Evolutionary conservation across 1,284 basidiomycete genomes (phyloP), one percentile per base, ranked within the genome.

Genomic region (Sanguinoderma infundibulare): DNA sequence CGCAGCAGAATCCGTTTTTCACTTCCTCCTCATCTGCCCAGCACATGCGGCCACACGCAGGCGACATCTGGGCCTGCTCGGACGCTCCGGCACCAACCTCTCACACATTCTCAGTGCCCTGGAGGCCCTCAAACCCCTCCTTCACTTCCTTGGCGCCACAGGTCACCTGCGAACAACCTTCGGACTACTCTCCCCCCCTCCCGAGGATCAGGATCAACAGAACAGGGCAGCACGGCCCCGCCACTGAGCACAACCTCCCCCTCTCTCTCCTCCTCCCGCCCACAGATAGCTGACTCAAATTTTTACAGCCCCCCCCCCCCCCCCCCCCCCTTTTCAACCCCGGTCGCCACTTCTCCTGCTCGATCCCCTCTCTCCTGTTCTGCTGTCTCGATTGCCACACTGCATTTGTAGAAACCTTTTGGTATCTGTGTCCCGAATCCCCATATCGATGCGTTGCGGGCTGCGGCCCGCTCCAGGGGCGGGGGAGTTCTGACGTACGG

Each of bases 1-100:
- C 0, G 54, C 24, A 0, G 28, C 56, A 1, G 73, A 75, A 51
- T 69, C 69, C 0, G 70, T 73, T 5, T 9, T n/a, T 3, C 73
- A 75, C 60, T 74, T 63, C 61, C 57, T 75, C 6, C 57, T 74
- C 5, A 36, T 53, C 0, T 75, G 73, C 63, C 67, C 67, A 0
- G 60, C 61, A 1, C 60, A 54, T 42, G 6, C 42, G 1, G 46
- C 42, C 26, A 40, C 34, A 12, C 53, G 58, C 44, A 28, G 39
- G 2, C 26, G 36, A 6, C 50, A 53, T 30, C 42, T 63, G 34
- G 12, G 2, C 9, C 53, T 35, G 1, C 57, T 63, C 6, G 61
- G 57, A 8, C 24, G 32, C 44, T 5, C 22, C 7, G 55, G 55
- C 2, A 28, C 39, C 8, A 30, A 32, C 4, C 53, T 60, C n/a